phyloP scores from a whole-genome alignment of 1,284 basidiomycete genomes.

The Malassezia vespertilionis region DNA sequence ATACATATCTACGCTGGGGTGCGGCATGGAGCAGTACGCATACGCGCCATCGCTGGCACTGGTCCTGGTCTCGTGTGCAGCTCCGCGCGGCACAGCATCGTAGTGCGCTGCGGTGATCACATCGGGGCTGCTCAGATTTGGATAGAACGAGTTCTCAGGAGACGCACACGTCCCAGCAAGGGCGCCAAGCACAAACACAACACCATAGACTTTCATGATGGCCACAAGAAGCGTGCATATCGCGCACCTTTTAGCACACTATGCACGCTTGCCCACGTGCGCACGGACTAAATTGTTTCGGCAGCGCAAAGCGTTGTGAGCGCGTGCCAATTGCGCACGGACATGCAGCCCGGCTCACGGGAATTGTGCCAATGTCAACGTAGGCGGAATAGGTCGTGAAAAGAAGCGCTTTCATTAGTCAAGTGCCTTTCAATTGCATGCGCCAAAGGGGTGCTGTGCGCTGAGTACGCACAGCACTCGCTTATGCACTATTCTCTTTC shows the following conservation, averaged over 20 bases:
- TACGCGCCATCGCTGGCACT: conserved; percentile 8
- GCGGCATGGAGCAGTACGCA: conserved; percentile 15
- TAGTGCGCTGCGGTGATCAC: background rate
- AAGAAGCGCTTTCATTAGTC: too few relatives aligned
- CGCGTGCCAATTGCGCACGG: background rate
- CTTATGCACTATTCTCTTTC: too few relatives aligned
- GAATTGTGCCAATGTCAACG: background rate
- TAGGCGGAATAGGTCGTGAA: background rate
- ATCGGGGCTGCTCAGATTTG: background rate
- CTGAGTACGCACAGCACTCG: too few relatives aligned
- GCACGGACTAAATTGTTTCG: background rate
- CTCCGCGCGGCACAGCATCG: background rate
- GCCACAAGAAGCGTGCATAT: too few relatives aligned
- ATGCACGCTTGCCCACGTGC: too few relatives aligned
- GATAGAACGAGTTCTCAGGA: conserved; percentile 4
- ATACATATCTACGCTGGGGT: background rate
- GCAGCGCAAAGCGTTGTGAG: background rate
- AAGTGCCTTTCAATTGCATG: too few relatives aligned
- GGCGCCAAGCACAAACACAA: background rate
- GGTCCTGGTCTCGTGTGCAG: conserved; percentile 1
- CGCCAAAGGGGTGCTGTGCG: too few relatives aligned
- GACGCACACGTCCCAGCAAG: background rate
- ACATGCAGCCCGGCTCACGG: background rate
- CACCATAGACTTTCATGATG: too few relatives aligned
- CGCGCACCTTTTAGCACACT: too few relatives aligned